These are phyloP conservation scores for Jatropha multifida DNA, from an alignment of 441 rosid species.

Conservation along the genomic window DNA sequence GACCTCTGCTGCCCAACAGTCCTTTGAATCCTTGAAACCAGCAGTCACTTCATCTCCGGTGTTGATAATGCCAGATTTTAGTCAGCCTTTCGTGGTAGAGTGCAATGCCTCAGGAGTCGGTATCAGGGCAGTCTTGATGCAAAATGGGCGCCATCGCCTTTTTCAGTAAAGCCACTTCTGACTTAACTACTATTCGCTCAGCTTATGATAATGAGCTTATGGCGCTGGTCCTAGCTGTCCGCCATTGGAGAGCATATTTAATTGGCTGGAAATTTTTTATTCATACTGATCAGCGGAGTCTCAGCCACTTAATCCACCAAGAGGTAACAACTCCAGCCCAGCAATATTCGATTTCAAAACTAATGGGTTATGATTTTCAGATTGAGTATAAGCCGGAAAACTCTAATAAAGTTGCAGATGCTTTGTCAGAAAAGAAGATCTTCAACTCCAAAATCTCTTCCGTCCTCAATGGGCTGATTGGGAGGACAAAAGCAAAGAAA, in stretches of 20 bases:
- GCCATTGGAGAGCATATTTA: background rate
- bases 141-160: background rate
- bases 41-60: background rate
- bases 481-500: too few relatives aligned
- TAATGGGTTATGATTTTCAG: background rate
- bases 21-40: background rate
- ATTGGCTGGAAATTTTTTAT: background rate
- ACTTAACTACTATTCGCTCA: background rate
- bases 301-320: background rate
- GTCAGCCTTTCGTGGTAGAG: too few relatives aligned
- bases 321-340: background rate
- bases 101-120: background rate
- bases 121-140: background rate
- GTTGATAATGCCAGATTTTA: too few relatives aligned
- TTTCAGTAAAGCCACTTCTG: background rate
- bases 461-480: too few relatives aligned
- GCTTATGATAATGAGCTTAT: background rate
- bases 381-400: slow-evolving; percentile 9
- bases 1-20: background rate
- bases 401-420: background rate
- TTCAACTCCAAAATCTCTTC: too few relatives aligned
- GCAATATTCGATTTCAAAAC: background rate
- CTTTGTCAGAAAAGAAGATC: background rate
- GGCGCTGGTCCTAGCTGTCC: background rate
- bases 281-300: background rate